These are phyloP conservation scores for Ustilago lituana DNA, from an alignment of 1,284 basidiomycete species.

Conservation along the genomic window DNA sequence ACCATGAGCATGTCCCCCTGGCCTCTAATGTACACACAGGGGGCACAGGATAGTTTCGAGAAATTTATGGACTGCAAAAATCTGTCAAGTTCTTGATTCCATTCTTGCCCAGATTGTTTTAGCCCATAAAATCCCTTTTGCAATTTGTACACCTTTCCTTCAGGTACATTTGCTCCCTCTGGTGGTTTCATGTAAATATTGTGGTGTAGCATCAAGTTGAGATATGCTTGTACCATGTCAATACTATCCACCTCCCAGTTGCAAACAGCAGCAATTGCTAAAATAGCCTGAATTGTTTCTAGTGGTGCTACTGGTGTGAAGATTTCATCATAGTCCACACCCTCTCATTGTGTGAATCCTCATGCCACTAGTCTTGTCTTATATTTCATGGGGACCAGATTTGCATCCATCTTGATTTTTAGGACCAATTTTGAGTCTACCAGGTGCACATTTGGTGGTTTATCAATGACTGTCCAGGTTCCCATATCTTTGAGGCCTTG, in stretches of 20 bases:
- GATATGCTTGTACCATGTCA: neutral
- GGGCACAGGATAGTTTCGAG: neutral
- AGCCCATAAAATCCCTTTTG: neutral
- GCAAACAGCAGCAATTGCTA: neutral
- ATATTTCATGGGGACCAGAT: neutral
- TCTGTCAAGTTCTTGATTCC: neutral
- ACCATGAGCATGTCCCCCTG: neutral
- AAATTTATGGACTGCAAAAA: neutral
- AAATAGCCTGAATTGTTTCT: neutral
- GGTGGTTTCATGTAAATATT: neutral
- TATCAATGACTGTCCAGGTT: neutral
- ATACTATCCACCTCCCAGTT: neutral
- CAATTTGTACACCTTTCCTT: neutral
- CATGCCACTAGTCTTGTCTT: conserved; percentile 8
- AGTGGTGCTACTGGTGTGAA: conserved; percentile 1
- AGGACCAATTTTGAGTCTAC: neutral
- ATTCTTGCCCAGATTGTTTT: conserved; percentile 7
- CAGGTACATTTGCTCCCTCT: neutral
- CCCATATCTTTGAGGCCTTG: neutral
- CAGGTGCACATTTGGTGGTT: neutral
- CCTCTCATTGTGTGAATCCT: conserved; percentile 6
- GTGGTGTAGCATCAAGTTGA: neutral
- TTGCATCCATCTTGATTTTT: neutral
- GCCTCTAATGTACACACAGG: neutral
- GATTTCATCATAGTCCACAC: conserved; percentile 6